These are phyloP conservation scores for Pseudogymnoascus sp. DNA, from an alignment of 2,329 filamentous ascomycete species.

Conservation along the genomic window DNA sequence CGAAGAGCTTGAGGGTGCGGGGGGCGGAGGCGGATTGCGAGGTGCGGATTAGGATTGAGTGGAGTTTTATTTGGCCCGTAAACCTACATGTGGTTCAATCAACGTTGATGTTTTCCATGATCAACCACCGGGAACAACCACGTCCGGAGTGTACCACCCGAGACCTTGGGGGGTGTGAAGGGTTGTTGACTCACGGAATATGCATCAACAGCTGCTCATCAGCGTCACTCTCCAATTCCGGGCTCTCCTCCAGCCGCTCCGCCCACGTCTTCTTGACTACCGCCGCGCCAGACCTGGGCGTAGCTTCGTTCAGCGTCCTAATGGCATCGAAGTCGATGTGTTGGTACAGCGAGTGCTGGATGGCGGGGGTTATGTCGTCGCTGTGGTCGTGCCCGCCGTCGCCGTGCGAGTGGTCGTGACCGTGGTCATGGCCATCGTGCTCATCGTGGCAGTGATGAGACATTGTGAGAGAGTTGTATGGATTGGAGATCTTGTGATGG, in stretches of 20 bases:
- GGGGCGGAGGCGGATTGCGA: constrained; percentile 64
- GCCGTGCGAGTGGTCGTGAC: constrained; percentile 45
- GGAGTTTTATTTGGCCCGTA: constrained; percentile 86
- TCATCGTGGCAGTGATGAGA: constrained; percentile 42
- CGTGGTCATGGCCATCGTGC: constrained; percentile 32
- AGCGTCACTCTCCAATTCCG: constrained; percentile 74
- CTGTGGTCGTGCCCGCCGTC: constrained; percentile 84
- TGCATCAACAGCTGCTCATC: constrained; percentile 93
- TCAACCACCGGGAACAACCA: background rate
- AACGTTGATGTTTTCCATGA: background rate
- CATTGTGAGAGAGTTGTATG: constrained; percentile 18
- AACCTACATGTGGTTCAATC: constrained; percentile 49
- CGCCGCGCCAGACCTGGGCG: constrained; percentile 57
- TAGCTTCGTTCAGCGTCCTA: constrained; percentile 73
- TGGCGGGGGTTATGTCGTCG: constrained; percentile 83
- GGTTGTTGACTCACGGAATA: constrained; percentile 58
- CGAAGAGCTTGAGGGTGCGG: constrained; percentile 74
- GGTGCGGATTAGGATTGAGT: constrained; percentile 78
- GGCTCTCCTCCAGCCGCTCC: constrained; percentile 61
- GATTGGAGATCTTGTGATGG: background rate
- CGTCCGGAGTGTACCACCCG: background rate
- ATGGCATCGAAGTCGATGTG: constrained; percentile 86
- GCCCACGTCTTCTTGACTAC: constrained; percentile 89
- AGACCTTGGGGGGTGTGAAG: background rate
- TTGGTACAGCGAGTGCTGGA: constrained; percentile 84